Percentiles rank a stretch among this genome's conserved stretches.
Conservation (phyloP, 352 stramenopile species). For the Blastocystis sp. region DNA sequence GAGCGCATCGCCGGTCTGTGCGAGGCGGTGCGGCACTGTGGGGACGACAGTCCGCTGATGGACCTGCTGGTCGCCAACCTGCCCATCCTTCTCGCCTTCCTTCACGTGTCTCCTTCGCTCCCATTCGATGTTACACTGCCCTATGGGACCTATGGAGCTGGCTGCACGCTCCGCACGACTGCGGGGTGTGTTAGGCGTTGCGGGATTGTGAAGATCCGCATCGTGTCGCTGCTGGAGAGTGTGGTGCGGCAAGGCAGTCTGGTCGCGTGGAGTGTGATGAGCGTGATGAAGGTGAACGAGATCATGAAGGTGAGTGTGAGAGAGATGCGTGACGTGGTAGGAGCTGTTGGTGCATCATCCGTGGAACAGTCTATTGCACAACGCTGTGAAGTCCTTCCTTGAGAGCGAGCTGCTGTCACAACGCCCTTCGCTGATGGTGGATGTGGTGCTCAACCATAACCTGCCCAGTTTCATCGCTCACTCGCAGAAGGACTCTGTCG, state of each 20-base stretch:
- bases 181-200: background rate
- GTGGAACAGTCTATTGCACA: slow-evolving; percentile 31
- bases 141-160: no score
- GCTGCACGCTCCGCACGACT: background rate
- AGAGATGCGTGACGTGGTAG: background rate
- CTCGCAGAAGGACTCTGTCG: background rate
- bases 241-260: background rate
- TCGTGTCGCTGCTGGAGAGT: slow-evolving; percentile 14
- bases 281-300: background rate
- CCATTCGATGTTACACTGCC: no score
- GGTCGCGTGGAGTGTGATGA: background rate
- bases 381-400: background rate
- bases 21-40: background rate
- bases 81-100: background rate
- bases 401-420: background rate
- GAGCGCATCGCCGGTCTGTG: background rate
- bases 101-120: background rate
- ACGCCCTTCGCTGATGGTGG: background rate
- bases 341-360: slow-evolving; percentile 23
- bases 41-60: background rate
- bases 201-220: slow-evolving; percentile 26
- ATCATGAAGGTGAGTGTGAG: background rate
- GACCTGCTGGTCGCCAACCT: slow-evolving; percentile 10
- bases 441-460: background rate
- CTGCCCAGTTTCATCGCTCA: background rate